Conservation (phyloP, 352 stramenopile species). For the Pythium myriotylum region DNA sequence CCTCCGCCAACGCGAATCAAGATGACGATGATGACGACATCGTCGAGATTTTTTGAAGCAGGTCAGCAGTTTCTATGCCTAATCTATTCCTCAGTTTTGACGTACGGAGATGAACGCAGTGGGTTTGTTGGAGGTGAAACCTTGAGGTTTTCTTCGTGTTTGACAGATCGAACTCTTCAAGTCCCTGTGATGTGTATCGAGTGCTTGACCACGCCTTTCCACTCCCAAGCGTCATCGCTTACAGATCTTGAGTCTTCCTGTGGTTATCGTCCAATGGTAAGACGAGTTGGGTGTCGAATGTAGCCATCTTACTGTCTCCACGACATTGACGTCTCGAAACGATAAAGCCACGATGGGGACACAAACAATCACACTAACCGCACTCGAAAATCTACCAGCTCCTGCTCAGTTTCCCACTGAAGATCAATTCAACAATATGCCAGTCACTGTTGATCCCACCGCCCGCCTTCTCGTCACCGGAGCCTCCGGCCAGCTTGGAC, state of each 20-base stretch:
- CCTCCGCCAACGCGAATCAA: background rate
- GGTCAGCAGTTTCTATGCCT: background rate
- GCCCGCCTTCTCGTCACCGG: conserved; percentile 30
- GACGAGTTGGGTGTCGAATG: background rate
- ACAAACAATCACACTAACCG: too few relatives aligned
- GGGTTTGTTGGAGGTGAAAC: background rate
- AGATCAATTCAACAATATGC: too few relatives aligned
- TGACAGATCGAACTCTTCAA: too few relatives aligned
- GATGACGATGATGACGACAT: conserved; percentile 24
- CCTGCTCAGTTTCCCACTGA: too few relatives aligned
- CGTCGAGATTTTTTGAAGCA: conserved; percentile 20
- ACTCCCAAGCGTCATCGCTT: background rate
- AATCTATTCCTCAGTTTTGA: conserved; percentile 12
- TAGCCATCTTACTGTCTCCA: conserved; percentile 1
- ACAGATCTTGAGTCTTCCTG: background rate
- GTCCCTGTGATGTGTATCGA: too few relatives aligned
- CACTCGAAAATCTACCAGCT: background rate
- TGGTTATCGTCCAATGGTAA: background rate
- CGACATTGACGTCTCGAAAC: background rate
- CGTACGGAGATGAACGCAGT: background rate
- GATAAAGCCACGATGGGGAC: too few relatives aligned
- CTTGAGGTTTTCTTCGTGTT: too few relatives aligned
- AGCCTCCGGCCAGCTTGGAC: conserved; percentile 28
- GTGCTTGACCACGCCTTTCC: background rate
- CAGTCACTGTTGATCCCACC: conserved; percentile 14